Percentiles rank a stretch among this genome's conserved stretches.
Conservation (phyloP, 1,284 basidiomycete genomes). For the Peniophora sp. region DNA sequence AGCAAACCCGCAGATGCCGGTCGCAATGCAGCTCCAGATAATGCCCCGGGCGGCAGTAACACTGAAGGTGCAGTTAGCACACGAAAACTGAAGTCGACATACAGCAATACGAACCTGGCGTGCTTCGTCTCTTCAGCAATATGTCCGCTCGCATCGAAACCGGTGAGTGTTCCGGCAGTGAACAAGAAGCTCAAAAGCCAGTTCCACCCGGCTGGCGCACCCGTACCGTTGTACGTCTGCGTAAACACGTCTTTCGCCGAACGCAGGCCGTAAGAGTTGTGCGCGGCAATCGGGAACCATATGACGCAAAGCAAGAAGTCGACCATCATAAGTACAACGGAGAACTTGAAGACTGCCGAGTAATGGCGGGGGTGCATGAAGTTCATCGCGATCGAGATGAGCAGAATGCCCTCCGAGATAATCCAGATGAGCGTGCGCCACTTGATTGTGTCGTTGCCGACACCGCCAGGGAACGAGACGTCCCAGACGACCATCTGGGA, state of each 20-base stretch:
- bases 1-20: slow-evolving; percentile 66
- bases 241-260: slow-evolving; percentile 75
- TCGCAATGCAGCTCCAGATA: slow-evolving; percentile 64
- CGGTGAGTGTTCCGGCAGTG: slow-evolving; percentile 76
- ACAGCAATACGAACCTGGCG: slow-evolving; percentile 43
- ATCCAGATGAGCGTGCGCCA: slow-evolving; percentile 81
- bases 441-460: slow-evolving; percentile 62
- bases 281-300: slow-evolving; percentile 84
- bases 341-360: slow-evolving; percentile 67
- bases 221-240: slow-evolving; percentile 80
- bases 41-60: slow-evolving; percentile 76
- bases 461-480: slow-evolving; percentile 71
- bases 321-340: slow-evolving; percentile 64
- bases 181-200: slow-evolving; percentile 83
- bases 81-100: no score
- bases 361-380: slow-evolving; percentile 72
- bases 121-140: slow-evolving; percentile 88
- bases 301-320: slow-evolving; percentile 82
- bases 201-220: slow-evolving; percentile 79
- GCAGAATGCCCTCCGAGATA: slow-evolving; percentile 61
- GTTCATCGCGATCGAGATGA: slow-evolving; percentile 71
- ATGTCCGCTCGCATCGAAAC: slow-evolving; percentile 84
- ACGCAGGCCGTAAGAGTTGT: slow-evolving; percentile 76
- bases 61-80: slow-evolving; percentile 24
- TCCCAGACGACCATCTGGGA: slow-evolving; percentile 77